Evolutionary conservation across 306 rosid species (phyloP).

Genomic region (Corylus americana): DNA sequence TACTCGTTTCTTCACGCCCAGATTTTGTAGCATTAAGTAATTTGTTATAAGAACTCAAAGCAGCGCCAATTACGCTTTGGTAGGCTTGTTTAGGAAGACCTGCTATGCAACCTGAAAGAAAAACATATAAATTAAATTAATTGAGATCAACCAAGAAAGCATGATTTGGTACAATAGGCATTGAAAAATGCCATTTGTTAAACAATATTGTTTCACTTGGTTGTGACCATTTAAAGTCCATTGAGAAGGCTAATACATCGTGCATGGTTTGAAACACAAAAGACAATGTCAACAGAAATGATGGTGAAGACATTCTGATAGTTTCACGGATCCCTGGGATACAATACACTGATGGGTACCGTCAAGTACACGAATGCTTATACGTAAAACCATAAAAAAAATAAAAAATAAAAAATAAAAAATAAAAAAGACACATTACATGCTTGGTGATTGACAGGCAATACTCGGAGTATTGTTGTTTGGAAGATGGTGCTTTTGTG

Average conservation of each 20-base stretch:
- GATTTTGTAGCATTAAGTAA: constrained; percentile 25
- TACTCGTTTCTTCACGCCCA: constrained; percentile 45
- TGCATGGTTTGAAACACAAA: neutral
- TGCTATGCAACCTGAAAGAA: constrained; percentile 38
- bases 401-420: too few species aligned
- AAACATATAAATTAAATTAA: neutral
- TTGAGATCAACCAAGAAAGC: neutral
- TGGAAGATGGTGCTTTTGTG: too few species aligned
- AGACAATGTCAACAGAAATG: constrained; percentile 20
- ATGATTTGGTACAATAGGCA: neutral
- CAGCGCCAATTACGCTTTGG: constrained; percentile 74
- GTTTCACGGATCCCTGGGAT: neutral
- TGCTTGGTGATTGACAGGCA: too few species aligned
- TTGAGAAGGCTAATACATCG: constrained; percentile 4
- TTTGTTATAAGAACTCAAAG: constrained; percentile 54
- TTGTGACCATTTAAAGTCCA: neutral
- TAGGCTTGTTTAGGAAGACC: constrained; percentile 45
- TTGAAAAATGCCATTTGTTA: constrained; percentile 4
- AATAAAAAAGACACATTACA: neutral
- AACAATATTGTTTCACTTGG: neutral
- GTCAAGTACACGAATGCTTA: neutral
- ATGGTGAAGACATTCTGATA: neutral
- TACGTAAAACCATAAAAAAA: neutral
- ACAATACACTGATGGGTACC: neutral
- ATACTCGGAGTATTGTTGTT: too few species aligned